These are phyloP conservation scores for Theileria parva DNA, from an alignment of 169 alveolate genomes.

Conservation along the genomic window DNA sequence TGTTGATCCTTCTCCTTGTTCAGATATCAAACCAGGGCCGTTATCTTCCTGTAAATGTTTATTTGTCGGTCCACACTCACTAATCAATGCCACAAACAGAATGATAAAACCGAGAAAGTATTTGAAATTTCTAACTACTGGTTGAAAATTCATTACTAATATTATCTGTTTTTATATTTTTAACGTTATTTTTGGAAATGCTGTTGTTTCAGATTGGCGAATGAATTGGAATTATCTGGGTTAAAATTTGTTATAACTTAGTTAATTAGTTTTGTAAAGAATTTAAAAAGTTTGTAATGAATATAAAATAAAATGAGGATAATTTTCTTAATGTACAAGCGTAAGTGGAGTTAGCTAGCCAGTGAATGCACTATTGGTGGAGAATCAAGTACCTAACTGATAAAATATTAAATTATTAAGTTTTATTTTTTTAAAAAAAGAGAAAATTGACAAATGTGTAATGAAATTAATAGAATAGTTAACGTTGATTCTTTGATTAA, in stretches of 20 bases:
- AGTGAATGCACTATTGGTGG: background rate
- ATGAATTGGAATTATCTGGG: background rate
- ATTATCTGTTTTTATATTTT: too few species aligned
- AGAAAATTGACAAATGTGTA: background rate
- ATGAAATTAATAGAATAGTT: background rate
- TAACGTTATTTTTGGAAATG: background rate
- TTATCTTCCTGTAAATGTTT: background rate
- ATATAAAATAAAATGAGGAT: too few species aligned
- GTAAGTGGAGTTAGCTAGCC: background rate
- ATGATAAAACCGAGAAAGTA: background rate
- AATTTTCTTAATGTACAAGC: background rate
- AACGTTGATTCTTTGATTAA: background rate
- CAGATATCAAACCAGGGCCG: background rate
- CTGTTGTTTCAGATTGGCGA: background rate
- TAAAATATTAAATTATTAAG: background rate
- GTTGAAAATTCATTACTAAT: background rate
- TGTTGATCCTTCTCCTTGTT: background rate
- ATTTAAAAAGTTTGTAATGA: background rate
- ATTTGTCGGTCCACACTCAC: background rate
- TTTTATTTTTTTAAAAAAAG: background rate
- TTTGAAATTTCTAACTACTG: background rate
- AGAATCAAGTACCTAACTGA: background rate
- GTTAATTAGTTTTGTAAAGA: too few species aligned
- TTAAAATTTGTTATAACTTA: too few species aligned
- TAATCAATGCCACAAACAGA: too few species aligned